Evolutionary conservation across 2,329 filamentous ascomycete species (phyloP), one percentile per base, ranked within the genome.

Genomic region (Fusarium sp.): DNA sequence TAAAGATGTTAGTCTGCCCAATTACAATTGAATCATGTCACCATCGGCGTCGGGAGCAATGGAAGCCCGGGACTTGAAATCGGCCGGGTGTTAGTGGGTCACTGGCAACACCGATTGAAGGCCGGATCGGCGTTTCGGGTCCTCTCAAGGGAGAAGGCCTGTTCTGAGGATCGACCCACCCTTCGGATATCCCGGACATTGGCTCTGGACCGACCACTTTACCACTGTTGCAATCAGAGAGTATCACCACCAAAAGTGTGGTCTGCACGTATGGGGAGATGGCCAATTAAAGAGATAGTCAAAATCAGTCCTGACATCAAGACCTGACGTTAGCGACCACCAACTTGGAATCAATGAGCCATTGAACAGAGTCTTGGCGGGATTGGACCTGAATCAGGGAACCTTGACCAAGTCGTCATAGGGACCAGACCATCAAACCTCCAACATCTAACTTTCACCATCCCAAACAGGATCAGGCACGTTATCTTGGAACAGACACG

Each of bases 331-430:
- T 66, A 70, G 60, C 36, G 66, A 55, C 52, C 60, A 17, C 54
- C 54, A 70, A 70, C 47, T 60, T 65, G 57, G 35, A 55, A 48
- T 72, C 63, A 52, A 64, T 61, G 68, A 72, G 64, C 63, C 22
- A 28, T 69, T 49, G 68, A 56, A 49, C 36, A 20, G 36, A 56
- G 35, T 49, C 68, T 72, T 64, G 69, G 42, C 44, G 57, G 51
- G 38, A 39, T 54, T 67, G 38, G 44, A 64, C 45, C 59, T 70
- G 56, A 64, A 73, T 69, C 69, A 73, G 54, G 65, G 69, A 70
- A 73, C 39, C 47, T 62, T 69, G 63, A 64, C 33, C 44, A 69
- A 56, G 48, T 75, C 72, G 72, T 75, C 72, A 74, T 75, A 64
- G 31, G 42, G 62, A 39, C 24, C n/a, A 52, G 62, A 28, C 36